Evolutionary conservation across 1,139 yeast species (phyloP), one percentile per base, ranked within the genome.

Genomic region (Kodamaea anthophila): DNA sequence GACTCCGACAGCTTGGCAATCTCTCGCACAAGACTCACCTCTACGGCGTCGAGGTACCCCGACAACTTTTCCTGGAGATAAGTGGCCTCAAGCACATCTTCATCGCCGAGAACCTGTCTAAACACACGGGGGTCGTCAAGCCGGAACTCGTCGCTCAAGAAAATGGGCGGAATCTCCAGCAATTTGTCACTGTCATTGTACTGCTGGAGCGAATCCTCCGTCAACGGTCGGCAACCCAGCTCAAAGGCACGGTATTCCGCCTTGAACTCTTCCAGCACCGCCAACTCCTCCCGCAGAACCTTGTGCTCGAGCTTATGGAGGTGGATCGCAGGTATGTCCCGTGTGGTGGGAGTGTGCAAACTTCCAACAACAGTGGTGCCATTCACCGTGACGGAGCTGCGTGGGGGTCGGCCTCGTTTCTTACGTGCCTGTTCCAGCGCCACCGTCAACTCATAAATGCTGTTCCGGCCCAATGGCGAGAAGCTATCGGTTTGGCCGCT

Each of bases 71-170:
- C 95, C 46, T 83, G 95, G n/a, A 88, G 53, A 24, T 69, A 66
- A 3, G 74, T 58, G 47, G 78, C 74, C 35, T 70, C 64, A 5
- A 65, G 39, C 15, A 74, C 58, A 9, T 65, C 59, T 4, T 72
- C 52, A 29, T 70, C 66, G 32, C 75, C 84, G 20, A 83, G 69
- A 2, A 88, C 94, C 35, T 73, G 64, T 37, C 77, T 77, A 54
- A 91, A 91, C 1, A 80, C 69, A 35, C 96, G 65, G 4, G 96
- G 96, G 49, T 93, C 87, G 47, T 91, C 96, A 23, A 91, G 64
- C 40, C 86, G 69, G 55, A 91, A 91, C 30, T 78, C 71, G 5
- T 71, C 62, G 22, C 71, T 74, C 37, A 80, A 75, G 46, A 74
- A 93, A 2, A 85, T 74, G 4, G 58, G 55, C 0, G 98, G 97